phyloP scores from a whole-genome alignment of 768 basidiomycete genomes.

The Suillus brevipes region DNA sequence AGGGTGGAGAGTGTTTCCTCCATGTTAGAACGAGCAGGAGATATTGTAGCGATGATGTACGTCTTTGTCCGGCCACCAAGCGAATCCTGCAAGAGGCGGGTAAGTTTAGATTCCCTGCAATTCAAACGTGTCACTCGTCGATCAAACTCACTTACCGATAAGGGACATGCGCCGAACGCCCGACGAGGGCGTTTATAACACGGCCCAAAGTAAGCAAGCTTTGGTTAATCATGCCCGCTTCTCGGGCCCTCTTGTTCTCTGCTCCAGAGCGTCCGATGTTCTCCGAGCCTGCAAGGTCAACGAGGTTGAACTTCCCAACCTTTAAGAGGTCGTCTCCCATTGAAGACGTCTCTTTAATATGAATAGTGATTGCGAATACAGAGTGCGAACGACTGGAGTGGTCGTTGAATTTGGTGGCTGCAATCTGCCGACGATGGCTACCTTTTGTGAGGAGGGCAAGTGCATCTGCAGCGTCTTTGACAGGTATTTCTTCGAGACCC shows the following conservation, averaged over 20 bases:
- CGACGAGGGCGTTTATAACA: slow-evolving; percentile 95
- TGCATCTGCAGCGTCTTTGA: slow-evolving; percentile 82
- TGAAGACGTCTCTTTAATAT: slow-evolving; percentile 78
- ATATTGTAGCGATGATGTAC: slow-evolving; percentile 95
- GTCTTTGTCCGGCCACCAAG: slow-evolving; percentile 96
- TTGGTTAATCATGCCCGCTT: slow-evolving; percentile 99
- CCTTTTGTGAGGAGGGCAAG: slow-evolving; percentile 85
- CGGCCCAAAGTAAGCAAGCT: slow-evolving; percentile 94
- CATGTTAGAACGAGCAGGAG: slow-evolving; percentile 89
- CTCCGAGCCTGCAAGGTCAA: slow-evolving; percentile 96
- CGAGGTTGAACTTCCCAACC: slow-evolving; percentile 94
- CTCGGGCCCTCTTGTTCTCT: slow-evolving; percentile 90
- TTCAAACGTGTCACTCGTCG: background rate
- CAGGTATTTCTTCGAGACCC: slow-evolving; percentile 87
- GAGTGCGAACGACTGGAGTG: slow-evolving; percentile 97
- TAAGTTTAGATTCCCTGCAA: slow-evolving; percentile 91
- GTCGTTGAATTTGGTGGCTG: slow-evolving; percentile 97
- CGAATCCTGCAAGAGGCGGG: slow-evolving; percentile 97
- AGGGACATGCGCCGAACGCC: slow-evolving; percentile 87
- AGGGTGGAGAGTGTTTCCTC: slow-evolving; percentile 98
- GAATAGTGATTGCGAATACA: slow-evolving; percentile 94
- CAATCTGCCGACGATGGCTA: slow-evolving; percentile 87
- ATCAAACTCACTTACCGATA: slow-evolving; percentile 62
- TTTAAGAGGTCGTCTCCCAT: slow-evolving; percentile 87
- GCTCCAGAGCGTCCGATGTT: slow-evolving; percentile 96